Evolutionary conservation across 805 yeast genomes (phyloP).

Genomic region (Limtongia smithiae): DNA sequence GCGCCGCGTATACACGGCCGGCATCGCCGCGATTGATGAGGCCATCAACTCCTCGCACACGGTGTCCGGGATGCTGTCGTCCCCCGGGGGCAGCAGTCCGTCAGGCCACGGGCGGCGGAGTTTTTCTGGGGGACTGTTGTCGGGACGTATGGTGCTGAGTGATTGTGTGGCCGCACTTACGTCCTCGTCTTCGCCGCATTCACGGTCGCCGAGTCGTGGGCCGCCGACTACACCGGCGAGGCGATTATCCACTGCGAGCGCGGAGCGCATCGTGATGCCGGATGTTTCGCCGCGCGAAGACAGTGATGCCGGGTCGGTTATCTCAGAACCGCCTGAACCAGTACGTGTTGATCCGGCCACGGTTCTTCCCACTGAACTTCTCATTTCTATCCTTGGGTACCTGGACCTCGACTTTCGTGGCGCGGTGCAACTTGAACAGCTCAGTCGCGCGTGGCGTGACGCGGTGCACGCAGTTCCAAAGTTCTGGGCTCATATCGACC

Average conservation of each 20-base stretch:
- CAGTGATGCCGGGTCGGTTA: too few relatives aligned
- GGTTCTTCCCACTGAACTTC: slow-evolving; percentile 9
- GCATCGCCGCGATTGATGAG: slow-evolving; percentile 9
- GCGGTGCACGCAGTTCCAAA: slow-evolving; percentile 8
- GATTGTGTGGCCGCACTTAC: slow-evolving; percentile 1
- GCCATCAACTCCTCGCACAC: slow-evolving; percentile 3
- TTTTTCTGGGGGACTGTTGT: slow-evolving; percentile 7
- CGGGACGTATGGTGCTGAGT: slow-evolving; percentile 9
- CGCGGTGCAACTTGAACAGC: slow-evolving; percentile 9
- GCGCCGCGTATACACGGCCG: slow-evolving; percentile 7
- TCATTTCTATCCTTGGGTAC: slow-evolving; percentile 9
- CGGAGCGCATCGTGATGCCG: too few relatives aligned
- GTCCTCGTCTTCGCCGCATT: not conserved
- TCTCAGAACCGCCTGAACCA: too few relatives aligned
- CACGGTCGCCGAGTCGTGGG: too few relatives aligned
- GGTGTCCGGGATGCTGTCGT: slow-evolving; percentile 1
- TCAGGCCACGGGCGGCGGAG: too few relatives aligned
- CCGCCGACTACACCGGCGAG: too few relatives aligned
- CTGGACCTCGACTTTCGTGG: slow-evolving; percentile 6
- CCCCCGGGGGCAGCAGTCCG: not conserved
- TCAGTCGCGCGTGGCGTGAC: slow-evolving; percentile 8
- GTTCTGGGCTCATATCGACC: slow-evolving; percentile 7
- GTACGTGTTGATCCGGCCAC: slow-evolving; percentile 16
- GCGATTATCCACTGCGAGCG: too few relatives aligned
- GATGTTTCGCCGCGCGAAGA: too few relatives aligned